Base-by-base conservation (phyloP, 345 rosid species). In the Linum lewisii region DNA sequence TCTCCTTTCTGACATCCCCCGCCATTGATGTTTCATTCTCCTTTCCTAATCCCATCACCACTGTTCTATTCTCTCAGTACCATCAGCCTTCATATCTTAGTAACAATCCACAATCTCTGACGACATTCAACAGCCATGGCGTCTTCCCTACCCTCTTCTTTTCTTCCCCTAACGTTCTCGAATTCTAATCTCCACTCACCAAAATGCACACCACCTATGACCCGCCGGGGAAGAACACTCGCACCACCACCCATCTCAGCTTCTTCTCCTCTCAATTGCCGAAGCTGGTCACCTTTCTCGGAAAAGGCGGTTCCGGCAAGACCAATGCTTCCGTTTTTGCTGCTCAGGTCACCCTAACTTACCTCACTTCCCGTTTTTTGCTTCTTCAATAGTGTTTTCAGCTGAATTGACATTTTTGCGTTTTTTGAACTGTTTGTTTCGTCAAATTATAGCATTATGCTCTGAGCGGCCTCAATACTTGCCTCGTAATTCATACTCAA, bases 241-340 rank as follows among this genome's bases (percentile, higher is more conserved):
- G 49, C 76, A 66, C 55, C 59, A 22, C 54, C 63, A 61, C 74
- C 74, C 59, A 63, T 59, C 57, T 63, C 81, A 8, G 69, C 68
- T 52, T 26, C 70, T 60, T 38, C 69, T 63, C 70, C 64, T 56
- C 42, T 34, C 66, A 69, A 62, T 63, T 80, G 16, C 70, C 90
- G 7, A 77, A 75, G 71, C 63, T 88, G 72, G 74, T 92, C 59
- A 83, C 93, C 21, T 88, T 88, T 64, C 61, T 88, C 47, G 98
- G 96, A 19, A 88, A 88, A 83, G 96, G 95, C 65, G 96, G 95
- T 19, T 83, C 93, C 63, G 95, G 95, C 63, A 88, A 88, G 86
- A 88, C 96, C 65, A 88, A 85, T 58, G 72, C 95, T 37, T 75
- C 96, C 49, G 69, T 86, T 57, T 82, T 88, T 62, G 95, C 98